These are phyloP conservation scores for Claviceps fusiformis DNA, from an alignment of 2,329 filamentous ascomycete species.

Conservation along the genomic window DNA sequence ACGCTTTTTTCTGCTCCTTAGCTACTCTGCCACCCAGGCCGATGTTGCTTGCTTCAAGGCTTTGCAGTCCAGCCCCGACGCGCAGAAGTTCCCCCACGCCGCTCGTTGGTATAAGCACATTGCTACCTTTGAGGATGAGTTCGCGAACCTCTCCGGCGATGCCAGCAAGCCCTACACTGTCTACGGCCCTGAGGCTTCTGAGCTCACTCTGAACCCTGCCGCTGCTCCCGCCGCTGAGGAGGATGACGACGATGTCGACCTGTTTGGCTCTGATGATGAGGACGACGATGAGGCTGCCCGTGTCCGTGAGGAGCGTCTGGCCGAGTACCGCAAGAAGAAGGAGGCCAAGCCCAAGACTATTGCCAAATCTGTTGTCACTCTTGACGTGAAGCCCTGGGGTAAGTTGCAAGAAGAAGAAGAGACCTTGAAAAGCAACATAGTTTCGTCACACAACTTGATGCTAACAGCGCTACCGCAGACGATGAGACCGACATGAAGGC, in stretches of 20 bases:
- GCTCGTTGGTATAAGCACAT: conserved; percentile 99
- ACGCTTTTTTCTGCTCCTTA: conserved; percentile 13
- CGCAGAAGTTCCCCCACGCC: conserved; percentile 81
- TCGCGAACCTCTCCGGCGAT: conserved; percentile 81
- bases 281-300: conserved; percentile 77
- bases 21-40: conserved; percentile 67
- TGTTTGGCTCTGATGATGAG: conserved; percentile 89
- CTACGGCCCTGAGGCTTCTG: conserved; percentile 75
- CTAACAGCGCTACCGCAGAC: conserved; percentile 33
- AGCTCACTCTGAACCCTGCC: conserved; percentile 72
- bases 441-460: not conserved
- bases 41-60: conserved; percentile 95
- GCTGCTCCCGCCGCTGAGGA: conserved; percentile 58
- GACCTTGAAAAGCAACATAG: not conserved
- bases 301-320: conserved; percentile 78
- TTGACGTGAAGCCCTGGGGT: conserved; percentile 99
- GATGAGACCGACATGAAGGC: conserved; percentile 86
- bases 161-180: conserved; percentile 75
- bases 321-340: conserved; percentile 96
- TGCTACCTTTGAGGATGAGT: conserved; percentile 82
- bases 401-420: conserved; percentile 16
- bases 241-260: conserved; percentile 74
- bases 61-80: conserved; percentile 59
- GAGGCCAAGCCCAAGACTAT: conserved; percentile 78
- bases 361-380: conserved; percentile 90